Evolutionary conservation across 257 asterid genomes (phyloP).

Genomic region (Solanum chilense): DNA sequence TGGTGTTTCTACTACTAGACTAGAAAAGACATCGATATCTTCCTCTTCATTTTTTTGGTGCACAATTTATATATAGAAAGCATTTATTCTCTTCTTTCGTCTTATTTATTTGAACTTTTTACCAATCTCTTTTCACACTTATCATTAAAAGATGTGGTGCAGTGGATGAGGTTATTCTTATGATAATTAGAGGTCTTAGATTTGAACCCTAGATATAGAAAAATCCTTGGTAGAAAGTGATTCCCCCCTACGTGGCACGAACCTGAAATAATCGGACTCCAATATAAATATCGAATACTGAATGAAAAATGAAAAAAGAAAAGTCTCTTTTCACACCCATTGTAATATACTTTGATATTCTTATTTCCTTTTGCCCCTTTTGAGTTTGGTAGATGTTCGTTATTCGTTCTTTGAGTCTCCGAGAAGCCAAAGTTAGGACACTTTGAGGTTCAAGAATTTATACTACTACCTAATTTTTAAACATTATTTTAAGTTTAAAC

Average conservation of each 20-base stretch:
- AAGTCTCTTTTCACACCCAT: background rate
- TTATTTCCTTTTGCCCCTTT: background rate
- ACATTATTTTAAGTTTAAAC: background rate
- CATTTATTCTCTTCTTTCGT: background rate
- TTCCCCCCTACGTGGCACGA: rapidly evolving
- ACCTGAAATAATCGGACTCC: too few species aligned
- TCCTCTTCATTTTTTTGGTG: background rate
- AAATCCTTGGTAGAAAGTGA: too few species aligned
- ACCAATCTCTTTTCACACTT: background rate
- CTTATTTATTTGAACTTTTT: background rate
- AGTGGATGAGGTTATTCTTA: too few species aligned
- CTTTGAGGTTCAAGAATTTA: background rate
- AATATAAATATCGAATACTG: too few species aligned
- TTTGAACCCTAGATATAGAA: background rate
- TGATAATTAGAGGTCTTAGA: rapidly evolving
- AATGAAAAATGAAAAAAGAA: background rate
- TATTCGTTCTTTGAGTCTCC: background rate
- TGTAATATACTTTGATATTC: background rate
- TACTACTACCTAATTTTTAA: background rate
- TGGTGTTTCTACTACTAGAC: background rate
- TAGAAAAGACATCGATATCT: background rate
- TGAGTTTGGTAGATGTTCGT: background rate
- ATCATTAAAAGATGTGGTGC: background rate
- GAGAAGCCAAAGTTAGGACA: background rate
- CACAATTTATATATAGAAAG: background rate